Conservation (phyloP, 2,329 filamentous ascomycete species). For the Ophiostoma piceae region DNA sequence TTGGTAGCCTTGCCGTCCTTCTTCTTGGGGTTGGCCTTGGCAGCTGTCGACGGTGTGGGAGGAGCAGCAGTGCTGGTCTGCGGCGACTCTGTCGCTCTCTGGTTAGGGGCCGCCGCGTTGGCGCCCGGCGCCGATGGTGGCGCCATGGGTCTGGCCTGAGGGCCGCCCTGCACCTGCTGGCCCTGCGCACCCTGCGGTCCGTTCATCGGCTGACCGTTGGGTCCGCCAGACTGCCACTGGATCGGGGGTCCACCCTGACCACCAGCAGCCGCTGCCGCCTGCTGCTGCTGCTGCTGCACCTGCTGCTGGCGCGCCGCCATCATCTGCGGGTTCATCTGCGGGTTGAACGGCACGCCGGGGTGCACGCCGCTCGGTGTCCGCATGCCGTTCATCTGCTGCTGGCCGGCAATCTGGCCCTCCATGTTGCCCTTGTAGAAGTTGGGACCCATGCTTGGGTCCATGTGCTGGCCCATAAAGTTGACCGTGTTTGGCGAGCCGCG, state of each 20-base stretch:
- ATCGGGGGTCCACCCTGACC: conserved; percentile 42
- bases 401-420: conserved; percentile 39
- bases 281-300: conserved; percentile 29
- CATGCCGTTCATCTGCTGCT: conserved; percentile 59
- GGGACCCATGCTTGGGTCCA: conserved; percentile 51
- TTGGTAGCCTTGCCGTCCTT: conserved; percentile 62
- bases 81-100: conserved; percentile 56
- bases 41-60: conserved; percentile 67
- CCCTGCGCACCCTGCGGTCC: conserved; percentile 37
- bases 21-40: conserved; percentile 74
- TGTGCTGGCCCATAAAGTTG: conserved; percentile 58
- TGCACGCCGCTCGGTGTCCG: conserved; percentile 61
- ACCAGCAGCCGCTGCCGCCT: conserved; percentile 19
- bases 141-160: conserved; percentile 67
- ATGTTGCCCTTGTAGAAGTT: conserved; percentile 51
- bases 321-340: conserved; percentile 58
- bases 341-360: conserved; percentile 52
- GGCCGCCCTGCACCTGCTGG: conserved; percentile 56
- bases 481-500: conserved; percentile 59
- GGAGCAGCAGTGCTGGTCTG: conserved; percentile 62
- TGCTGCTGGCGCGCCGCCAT: conserved; percentile 43
- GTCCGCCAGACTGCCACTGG: conserved; percentile 44
- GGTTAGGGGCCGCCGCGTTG: conserved; percentile 42
- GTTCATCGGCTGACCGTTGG: conserved; percentile 41
- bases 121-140: conserved; percentile 55